Percentiles rank a stretch among this genome's conserved stretches.
Conservation (phyloP, 345 rosid species). For the Hibiscus mutabilis region DNA sequence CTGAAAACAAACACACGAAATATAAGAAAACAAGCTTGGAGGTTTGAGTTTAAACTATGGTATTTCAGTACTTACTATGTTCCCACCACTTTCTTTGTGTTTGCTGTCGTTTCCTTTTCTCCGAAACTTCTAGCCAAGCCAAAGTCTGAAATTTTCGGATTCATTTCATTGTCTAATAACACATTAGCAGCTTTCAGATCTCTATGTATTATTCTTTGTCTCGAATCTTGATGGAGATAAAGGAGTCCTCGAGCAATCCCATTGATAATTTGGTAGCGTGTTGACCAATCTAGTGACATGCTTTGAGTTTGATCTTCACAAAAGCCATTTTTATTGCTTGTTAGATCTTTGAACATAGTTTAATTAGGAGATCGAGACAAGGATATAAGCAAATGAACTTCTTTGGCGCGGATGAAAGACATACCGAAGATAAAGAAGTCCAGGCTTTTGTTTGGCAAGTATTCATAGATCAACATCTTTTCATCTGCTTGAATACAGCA, state of each 20-base stretch:
- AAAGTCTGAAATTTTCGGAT: conserved; percentile 40
- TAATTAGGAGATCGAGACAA: neutral
- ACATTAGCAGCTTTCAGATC: conserved; percentile 39
- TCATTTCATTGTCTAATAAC: conserved; percentile 31
- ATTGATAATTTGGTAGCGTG: conserved; percentile 22
- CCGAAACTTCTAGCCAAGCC: conserved; percentile 31
- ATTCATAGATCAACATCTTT: conserved; percentile 29
- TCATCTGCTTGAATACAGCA: conserved; percentile 26
- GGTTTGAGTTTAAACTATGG: neutral
- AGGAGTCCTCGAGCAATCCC: conserved; percentile 30
- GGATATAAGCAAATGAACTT: neutral
- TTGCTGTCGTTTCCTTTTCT: conserved; percentile 27
- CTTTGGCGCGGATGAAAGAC: neutral
- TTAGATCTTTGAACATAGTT: neutral
- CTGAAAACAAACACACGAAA: neutral
- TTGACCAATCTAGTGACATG: conserved; percentile 21
- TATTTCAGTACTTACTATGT: conserved; percentile 32
- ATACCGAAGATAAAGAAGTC: conserved; percentile 31
- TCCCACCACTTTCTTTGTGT: conserved; percentile 43
- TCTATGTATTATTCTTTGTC: conserved; percentile 30
- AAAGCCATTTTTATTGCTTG: neutral
- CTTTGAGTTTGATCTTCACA: conserved; percentile 10
- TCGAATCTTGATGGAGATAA: conserved; percentile 37
- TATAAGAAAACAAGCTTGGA: neutral
- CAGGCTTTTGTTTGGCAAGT: conserved; percentile 36